phyloP scores from a whole-genome alignment of 192 early-diverging fungal genomes.

The Coemansia sp. region DNA sequence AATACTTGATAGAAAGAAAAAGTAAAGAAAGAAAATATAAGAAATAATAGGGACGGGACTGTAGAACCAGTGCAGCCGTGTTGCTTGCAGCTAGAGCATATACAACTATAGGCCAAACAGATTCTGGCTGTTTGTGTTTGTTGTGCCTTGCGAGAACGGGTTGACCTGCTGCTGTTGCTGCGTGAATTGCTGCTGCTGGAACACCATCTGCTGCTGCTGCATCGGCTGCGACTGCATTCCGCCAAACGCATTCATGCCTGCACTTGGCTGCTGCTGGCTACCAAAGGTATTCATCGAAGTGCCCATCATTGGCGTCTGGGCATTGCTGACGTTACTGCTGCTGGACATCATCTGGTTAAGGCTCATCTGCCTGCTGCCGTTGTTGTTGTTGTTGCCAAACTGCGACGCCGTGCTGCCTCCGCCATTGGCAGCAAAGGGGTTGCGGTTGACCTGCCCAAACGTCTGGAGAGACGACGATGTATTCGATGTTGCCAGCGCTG shows the following conservation, averaged over 20 bases:
- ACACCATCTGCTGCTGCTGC: conserved; percentile 27
- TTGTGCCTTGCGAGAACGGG: conserved; percentile 33
- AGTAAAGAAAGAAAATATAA: neutral
- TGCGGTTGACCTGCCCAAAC: conserved; percentile 50
- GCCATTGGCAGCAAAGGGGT: conserved; percentile 42
- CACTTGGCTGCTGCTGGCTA: conserved; percentile 23
- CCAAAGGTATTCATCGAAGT: conserved; percentile 9
- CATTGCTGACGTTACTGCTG: neutral
- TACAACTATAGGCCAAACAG: conserved; percentile 48
- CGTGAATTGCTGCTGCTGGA: conserved; percentile 17
- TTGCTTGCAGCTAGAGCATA: too few relatives aligned
- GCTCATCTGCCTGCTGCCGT: conserved; percentile 23
- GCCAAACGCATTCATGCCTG: conserved; percentile 2
- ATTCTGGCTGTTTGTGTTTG: conserved; percentile 28
- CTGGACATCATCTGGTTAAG: conserved; percentile 49
- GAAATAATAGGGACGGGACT: too few relatives aligned
- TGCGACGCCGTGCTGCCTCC: neutral
- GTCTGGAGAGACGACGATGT: conserved; percentile 22
- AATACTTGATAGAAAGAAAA: conserved; percentile 1
- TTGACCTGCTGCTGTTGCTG: conserved; percentile 44
- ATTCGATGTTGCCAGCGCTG: conserved; percentile 25
- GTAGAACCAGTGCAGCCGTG: too few relatives aligned
- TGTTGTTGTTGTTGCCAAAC: neutral
- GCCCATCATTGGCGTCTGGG: conserved; percentile 16
- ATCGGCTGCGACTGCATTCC: conserved; percentile 9